Evolutionary conservation across 768 basidiomycete species (phyloP), one percentile per base, ranked within the genome.

Genomic region (Lentinula detonsa): DNA sequence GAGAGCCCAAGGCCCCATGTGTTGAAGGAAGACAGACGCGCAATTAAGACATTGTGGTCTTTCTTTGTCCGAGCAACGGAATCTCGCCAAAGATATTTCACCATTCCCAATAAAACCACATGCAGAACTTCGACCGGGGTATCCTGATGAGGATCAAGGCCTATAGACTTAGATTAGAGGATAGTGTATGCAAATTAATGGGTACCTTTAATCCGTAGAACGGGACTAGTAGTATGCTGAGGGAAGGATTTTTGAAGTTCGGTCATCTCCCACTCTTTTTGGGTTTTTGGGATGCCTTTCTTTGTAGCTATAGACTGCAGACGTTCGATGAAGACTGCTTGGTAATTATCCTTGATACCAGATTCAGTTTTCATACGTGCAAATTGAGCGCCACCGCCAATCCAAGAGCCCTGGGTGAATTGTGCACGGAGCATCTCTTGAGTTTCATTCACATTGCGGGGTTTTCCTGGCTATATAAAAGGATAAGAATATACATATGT

Each of bases 11-110:
- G 69, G 0, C 75, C 76, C 1, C 60, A 61, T 2, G 70, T 66
- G 64, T 79, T 68, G n/a, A 76, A 57, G 2, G 68, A 71, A 0
- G 61, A 61, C 2, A 78, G 63, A 0, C 75, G 69, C 4, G 63
- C 55, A 0, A 63, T 66, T 0, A 79, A 65, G 10, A 67, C 33
- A 5, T 64, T 57, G 53, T 75, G 75, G 35, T 70, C 50, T 0
- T 59, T 43, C 18, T 71, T 67, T 10, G 68, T 68, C 16, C 64
- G 64, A 21, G 66, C 64, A 11, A 75, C 62, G 0, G 68, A 65
- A 65, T 81, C 78, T 0, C 74, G 70, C 79, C 80, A 82, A 33
- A 78, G 71, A 61, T 81, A 82, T 51, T 82, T 81, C 53, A 81
- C 71, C 65, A 79, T 72, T 0, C 79, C 78, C 1, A 81, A 73